These are phyloP conservation scores for Olyra latifolia DNA, from an alignment of 176 grass and related monocot genomes.

Conservation along the genomic window DNA sequence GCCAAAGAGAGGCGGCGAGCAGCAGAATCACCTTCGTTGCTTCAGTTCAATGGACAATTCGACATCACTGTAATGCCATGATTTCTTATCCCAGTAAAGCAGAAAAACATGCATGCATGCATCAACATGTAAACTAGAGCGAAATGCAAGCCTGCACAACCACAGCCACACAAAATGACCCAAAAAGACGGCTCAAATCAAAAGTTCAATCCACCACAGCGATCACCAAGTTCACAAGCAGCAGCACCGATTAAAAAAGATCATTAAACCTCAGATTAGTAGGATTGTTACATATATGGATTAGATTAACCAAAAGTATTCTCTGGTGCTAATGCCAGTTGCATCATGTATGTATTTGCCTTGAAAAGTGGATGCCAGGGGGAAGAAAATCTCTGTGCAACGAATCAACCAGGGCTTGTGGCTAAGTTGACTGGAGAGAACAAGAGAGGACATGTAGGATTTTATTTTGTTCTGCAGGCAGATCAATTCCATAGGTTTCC, in stretches of 20 bases:
- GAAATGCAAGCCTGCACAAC: slow-evolving; percentile 13
- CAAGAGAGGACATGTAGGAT: slow-evolving; percentile 15
- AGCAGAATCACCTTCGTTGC: background rate
- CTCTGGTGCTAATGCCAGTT: background rate
- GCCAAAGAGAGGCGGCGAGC: background rate
- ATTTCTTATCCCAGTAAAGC: background rate
- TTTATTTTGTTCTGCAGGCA: slow-evolving; percentile 6
- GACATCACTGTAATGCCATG: background rate
- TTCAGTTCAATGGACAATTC: background rate
- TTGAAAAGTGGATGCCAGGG: slow-evolving; percentile 26
- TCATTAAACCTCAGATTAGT: background rate
- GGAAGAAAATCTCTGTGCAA: background rate
- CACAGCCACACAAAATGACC: slow-evolving; percentile 21
- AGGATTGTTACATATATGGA: slow-evolving; percentile 11
- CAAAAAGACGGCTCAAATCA: background rate
- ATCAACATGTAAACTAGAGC: background rate
- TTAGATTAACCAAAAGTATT: slow-evolving; percentile 17
- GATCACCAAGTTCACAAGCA: background rate
- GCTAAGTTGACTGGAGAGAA: slow-evolving; percentile 31
- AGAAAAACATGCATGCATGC: background rate
- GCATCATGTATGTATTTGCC: slow-evolving; percentile 27
- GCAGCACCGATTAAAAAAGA: slow-evolving; percentile 4
- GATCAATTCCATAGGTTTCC: background rate
- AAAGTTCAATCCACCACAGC: slow-evolving; percentile 16
- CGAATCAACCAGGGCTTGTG: background rate